phyloP scores from a whole-genome alignment of 2,329 filamentous ascomycete genomes.

The Cladophialophora bantiana region DNA sequence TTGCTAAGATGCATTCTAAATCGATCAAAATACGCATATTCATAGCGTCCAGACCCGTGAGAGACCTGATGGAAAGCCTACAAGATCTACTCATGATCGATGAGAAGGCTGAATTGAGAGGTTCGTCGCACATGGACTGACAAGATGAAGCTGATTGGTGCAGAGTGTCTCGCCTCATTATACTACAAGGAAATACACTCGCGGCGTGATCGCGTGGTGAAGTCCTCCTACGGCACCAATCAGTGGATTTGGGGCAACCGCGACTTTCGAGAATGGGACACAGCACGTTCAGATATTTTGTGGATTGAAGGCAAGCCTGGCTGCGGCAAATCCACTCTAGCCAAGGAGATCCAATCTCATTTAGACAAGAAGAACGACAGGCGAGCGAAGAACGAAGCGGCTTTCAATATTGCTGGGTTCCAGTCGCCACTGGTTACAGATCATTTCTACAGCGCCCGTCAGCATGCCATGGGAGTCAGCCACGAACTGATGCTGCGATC shows the following conservation, averaged over 20 bases:
- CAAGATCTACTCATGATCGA: constrained; percentile 2
- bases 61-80: not conserved
- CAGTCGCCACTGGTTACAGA: constrained; percentile 3
- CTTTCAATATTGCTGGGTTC: constrained; percentile 2
- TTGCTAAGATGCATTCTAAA: not conserved
- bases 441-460: constrained; percentile 3
- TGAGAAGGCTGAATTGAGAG: not conserved
- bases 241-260: not conserved
- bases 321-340: not conserved
- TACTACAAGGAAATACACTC: constrained; percentile 2
- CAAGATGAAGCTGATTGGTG: not conserved
- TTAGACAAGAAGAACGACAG: constrained; percentile 2
- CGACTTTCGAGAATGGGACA: not conserved
- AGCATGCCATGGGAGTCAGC: constrained; percentile 3
- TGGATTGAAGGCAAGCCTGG: not conserved
- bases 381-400: constrained; percentile 3
- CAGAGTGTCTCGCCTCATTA: not conserved
- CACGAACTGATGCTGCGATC: constrained; percentile 1
- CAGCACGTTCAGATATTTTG: not conserved
- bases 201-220: constrained; percentile 1
- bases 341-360: constrained; percentile 3
- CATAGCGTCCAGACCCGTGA: not conserved
- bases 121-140: not conserved
- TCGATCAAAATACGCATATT: not conserved
- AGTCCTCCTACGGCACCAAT: not conserved